These are phyloP conservation scores for Trichophaea hybrida DNA, from an alignment of 2,329 filamentous ascomycete genomes.

Conservation along the genomic window DNA sequence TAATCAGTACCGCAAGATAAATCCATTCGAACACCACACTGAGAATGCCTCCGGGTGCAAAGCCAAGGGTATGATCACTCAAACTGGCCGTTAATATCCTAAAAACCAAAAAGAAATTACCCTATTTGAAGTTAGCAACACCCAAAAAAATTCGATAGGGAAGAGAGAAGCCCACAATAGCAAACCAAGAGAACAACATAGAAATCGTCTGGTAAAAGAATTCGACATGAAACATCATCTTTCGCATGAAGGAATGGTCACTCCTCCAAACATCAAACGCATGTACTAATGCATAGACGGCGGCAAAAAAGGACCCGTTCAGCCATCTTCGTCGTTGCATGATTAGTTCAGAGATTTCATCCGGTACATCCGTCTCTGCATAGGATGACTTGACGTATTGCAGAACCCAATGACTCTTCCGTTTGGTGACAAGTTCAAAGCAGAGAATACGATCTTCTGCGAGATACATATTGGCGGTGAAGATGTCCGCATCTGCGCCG, in stretches of 20 bases:
- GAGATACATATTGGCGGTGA: constrained; percentile 98
- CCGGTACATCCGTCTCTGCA: constrained; percentile 93
- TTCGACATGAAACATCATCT: constrained; percentile 80
- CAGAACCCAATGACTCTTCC: constrained; percentile 92
- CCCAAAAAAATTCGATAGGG: background rate
- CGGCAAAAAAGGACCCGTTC: constrained; percentile 96
- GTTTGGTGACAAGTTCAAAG: constrained; percentile 94
- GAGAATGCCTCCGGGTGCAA: constrained; percentile 61
- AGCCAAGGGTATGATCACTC: constrained; percentile 53
- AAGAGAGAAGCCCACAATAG: constrained; percentile 45
- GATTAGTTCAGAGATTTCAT: constrained; percentile 86
- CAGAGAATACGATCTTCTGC: constrained; percentile 97
- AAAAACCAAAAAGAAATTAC: constrained; percentile 98
- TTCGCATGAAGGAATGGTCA: constrained; percentile 73
- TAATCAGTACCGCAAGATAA: constrained; percentile 79
- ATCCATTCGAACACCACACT: constrained; percentile 91
- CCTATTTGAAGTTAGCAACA: constrained; percentile 30
- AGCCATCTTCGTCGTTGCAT: constrained; percentile 92
- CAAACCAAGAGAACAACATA: constrained; percentile 99
- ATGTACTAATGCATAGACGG: constrained; percentile 85
- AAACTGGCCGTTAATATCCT: constrained; percentile 86
- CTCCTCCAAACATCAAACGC: constrained; percentile 94
- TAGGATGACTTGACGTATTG: constrained; percentile 97
- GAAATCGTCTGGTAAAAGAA: constrained; percentile 89
- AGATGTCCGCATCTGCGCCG: constrained; percentile 81